Evolutionary conservation across 352 stramenopile species (phyloP), one percentile per base, ranked within the genome.

Genomic region (Globisporangium iwayamae): DNA sequence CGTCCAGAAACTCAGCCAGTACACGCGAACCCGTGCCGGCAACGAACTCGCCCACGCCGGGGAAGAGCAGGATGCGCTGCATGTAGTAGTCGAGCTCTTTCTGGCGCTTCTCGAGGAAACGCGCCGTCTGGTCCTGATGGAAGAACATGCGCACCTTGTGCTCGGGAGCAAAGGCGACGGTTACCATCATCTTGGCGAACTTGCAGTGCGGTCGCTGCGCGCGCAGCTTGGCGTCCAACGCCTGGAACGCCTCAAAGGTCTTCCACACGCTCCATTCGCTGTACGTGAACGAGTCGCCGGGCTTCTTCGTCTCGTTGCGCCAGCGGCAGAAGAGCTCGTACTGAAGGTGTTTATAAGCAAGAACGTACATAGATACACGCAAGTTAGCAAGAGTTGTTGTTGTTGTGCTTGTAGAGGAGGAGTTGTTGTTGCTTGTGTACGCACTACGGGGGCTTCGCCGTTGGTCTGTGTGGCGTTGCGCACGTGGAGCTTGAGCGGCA

Each of bases 101-200:
- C 43, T 83, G 79, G 13, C 84, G 80, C 70, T 85, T 90, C 59
- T 93, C 82, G 1, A 91, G 69, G 65, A 93, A 93, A 34, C 74
- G 75, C 10, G 73, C 48, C n/a, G 70, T 85, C 60, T 87, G 76
- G 52, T 90, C 78, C 56, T 91, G 83, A 57, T 87, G 73, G 68
- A 93, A 91, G 65, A 93, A 90, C 28, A 76, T 74, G 59, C 83
- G 84, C 56, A 93, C 69, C 25, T 75, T 77, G 66, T 91, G 84
- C 45, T 74, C 71, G 0, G 84, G 82, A 2, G 84, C 84, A 41
- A 93, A 93, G 25, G 75, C 76, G 20, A 93, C 84, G 6, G 84
- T 90, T 52, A 93, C 82, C 84, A 93, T 93, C 81, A 90, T 89
- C 56, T 89, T 90, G 58, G 82, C 73, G 63, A 90, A 93, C 11